These are phyloP conservation scores for Heliamphora pulchella DNA, from an alignment of 179 eudicot species.

Conservation along the genomic window DNA sequence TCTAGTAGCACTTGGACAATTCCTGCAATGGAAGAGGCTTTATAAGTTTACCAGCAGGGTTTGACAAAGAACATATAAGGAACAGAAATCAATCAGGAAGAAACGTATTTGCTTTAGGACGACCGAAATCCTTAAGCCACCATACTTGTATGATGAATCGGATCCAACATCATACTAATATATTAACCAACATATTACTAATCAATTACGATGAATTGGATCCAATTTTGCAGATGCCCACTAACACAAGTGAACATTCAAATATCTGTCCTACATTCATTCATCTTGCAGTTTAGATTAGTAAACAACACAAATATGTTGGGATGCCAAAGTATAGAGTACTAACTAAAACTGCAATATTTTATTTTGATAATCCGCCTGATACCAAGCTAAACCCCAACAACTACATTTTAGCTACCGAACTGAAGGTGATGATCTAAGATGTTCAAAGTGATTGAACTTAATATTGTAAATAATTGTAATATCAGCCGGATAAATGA, in stretches of 20 bases:
- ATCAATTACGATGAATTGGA: neutral
- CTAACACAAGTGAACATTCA: too few relatives aligned
- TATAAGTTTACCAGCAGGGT: neutral
- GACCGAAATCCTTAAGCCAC: neutral
- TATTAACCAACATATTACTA: neutral
- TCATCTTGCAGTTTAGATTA: neutral
- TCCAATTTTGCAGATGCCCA: too few relatives aligned
- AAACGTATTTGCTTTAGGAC: neutral
- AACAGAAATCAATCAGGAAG: constrained; percentile 2
- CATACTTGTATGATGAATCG: neutral
- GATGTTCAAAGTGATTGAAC: neutral
- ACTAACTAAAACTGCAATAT: neutral
- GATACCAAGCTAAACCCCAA: neutral
- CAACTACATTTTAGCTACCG: neutral
- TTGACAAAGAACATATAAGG: neutral
- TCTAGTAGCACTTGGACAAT: constrained; percentile 59
- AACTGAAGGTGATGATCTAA: neutral
- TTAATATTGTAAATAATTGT: neutral
- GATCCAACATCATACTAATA: neutral
- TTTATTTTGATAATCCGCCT: neutral
- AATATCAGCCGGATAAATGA: neutral
- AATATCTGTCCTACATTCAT: too few relatives aligned
- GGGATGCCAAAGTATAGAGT: neutral
- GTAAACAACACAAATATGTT: neutral
- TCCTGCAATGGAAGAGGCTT: constrained; percentile 26